These are phyloP conservation scores for Phytophthora tentaculata DNA, from an alignment of 352 stramenopile genomes.

Conservation along the genomic window DNA sequence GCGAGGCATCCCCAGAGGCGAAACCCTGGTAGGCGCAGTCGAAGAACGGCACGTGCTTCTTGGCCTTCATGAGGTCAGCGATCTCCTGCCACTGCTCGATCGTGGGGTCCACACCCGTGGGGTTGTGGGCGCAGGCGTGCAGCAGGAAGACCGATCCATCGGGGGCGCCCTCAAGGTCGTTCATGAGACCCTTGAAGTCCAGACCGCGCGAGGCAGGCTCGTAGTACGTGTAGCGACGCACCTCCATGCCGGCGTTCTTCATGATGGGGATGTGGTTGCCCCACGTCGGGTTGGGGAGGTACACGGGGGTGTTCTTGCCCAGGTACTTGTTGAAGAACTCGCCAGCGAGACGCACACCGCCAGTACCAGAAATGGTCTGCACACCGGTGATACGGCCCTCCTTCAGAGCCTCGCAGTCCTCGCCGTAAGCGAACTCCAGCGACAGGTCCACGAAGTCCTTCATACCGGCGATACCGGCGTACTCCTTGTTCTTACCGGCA, in stretches of 20 bases:
- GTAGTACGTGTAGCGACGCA: constrained; percentile 88
- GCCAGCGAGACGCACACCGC: constrained; percentile 95
- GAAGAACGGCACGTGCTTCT: constrained; percentile 98
- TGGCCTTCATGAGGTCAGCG: constrained; percentile 94
- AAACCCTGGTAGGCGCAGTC: constrained; percentile 99
- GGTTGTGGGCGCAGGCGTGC: constrained; percentile 99
- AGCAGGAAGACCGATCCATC: constrained; percentile 97
- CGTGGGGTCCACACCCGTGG: constrained; percentile 97
- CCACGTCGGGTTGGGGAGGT: constrained; percentile 99
- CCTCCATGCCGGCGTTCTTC: constrained; percentile 85
- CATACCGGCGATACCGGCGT: constrained; percentile 96
- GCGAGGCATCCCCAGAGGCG: constrained; percentile 95
- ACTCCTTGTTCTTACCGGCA: constrained; percentile 97
- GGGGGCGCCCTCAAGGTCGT: constrained; percentile 94
- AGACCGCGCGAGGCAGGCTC: constrained; percentile 86
- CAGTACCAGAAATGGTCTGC: constrained; percentile 98
- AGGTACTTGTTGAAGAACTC: constrained; percentile 95
- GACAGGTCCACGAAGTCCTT: constrained; percentile 96
- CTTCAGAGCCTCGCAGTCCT: constrained; percentile 91
- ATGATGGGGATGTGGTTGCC: constrained; percentile 98
- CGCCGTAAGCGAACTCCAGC: constrained; percentile 97
- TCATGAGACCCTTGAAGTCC: constrained; percentile 95
- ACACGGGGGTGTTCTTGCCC: constrained; percentile 91
- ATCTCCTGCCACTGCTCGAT: constrained; percentile 99
- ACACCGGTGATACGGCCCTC: constrained; percentile 94